Evolutionary conservation across 2,329 filamentous ascomycete species (phyloP), one percentile per base, ranked within the genome.

Genomic region (Ceratocystis ficicola): DNA sequence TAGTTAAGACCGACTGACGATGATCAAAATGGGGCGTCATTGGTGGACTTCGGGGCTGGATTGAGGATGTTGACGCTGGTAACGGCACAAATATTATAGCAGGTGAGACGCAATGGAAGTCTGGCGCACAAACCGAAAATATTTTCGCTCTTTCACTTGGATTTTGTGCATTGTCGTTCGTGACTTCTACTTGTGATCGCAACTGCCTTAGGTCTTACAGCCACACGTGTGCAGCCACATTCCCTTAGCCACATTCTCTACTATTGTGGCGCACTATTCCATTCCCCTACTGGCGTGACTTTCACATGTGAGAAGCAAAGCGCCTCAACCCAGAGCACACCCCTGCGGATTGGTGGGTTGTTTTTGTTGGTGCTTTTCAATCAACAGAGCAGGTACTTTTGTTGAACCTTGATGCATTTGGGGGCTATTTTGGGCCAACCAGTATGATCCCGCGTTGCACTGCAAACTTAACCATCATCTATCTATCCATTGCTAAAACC

Each of bases 221-320:
- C 65, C 44, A 63, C 65, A 57, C 17, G 17, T 41, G 2, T 52
- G 6, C 46, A 63, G 46, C 65, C 68, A 66, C 36, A 67, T 25
- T 7, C 1, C 2, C 3, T 30, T 7, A 30, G 30, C 30, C 30
- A 30, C 30, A 30, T 6, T n/a, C 10, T 8, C 48, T 12, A 2
- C 36, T 41, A 3, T 41, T 41, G 28, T 57, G 55, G 55, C 55
- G 55, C 7, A 36, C 22, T 36, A 20, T 8, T 7, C 25, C 17
- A 59, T 15, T 59, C 5, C 6, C 55, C n/a, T 50, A 10, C 5
- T 32, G 5, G 30, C 52, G 28, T 12, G 15, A 25, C 48, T 52
- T 22, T 52, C 48, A 52, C 48, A 52, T 52, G 48, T 22, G 25
- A 52, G 25, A 28, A 52, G 22, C 8, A 52, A 20, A 15, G 28